Evolutionary conservation across 306 rosid genomes (phyloP).

Genomic region (Castanopsis chinensis): DNA sequence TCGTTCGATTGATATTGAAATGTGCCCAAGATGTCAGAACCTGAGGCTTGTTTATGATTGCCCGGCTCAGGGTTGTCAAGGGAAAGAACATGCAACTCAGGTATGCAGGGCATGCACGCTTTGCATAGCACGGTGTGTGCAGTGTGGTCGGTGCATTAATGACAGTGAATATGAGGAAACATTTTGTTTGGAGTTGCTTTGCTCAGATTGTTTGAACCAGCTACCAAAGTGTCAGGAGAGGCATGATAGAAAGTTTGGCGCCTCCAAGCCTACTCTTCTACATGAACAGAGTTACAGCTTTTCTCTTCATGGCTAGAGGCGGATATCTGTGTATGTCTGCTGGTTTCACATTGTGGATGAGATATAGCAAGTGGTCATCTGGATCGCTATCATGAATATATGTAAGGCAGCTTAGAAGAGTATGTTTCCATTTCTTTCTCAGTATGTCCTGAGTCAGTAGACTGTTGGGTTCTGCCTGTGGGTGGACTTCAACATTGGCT

Average conservation of each 20-base stretch:
- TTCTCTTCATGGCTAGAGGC: slow-evolving; percentile 28
- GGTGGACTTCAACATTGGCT: slow-evolving; percentile 4
- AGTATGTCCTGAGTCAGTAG: background rate
- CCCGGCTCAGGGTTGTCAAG: slow-evolving; percentile 69
- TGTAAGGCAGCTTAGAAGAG: slow-evolving; percentile 1
- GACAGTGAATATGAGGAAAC: slow-evolving; percentile 88
- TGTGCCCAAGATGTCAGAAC: slow-evolving; percentile 77
- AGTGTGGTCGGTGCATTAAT: slow-evolving; percentile 78
- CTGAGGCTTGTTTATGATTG: slow-evolving; percentile 88
- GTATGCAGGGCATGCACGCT: slow-evolving; percentile 79
- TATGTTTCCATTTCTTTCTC: background rate
- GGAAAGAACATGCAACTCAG: slow-evolving; percentile 39
- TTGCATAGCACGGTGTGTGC: slow-evolving; percentile 73
- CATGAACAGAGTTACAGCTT: slow-evolving; percentile 30
- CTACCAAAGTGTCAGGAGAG: slow-evolving; percentile 33
- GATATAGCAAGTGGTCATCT: slow-evolving; percentile 12
- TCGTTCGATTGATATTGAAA: slow-evolving; percentile 67
- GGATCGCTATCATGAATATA: slow-evolving; percentile 1
- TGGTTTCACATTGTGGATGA: slow-evolving; percentile 12
- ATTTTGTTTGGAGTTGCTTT: slow-evolving; percentile 73
- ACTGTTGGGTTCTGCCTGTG: slow-evolving; percentile 2
- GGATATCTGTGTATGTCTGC: background rate
- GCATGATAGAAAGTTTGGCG: slow-evolving; percentile 27
- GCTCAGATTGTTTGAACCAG: slow-evolving; percentile 61
- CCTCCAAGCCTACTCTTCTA: slow-evolving; percentile 19